Base-by-base conservation (phyloP, 2,329 filamentous ascomycete genomes). In the Aspergillus terreus region DNA sequence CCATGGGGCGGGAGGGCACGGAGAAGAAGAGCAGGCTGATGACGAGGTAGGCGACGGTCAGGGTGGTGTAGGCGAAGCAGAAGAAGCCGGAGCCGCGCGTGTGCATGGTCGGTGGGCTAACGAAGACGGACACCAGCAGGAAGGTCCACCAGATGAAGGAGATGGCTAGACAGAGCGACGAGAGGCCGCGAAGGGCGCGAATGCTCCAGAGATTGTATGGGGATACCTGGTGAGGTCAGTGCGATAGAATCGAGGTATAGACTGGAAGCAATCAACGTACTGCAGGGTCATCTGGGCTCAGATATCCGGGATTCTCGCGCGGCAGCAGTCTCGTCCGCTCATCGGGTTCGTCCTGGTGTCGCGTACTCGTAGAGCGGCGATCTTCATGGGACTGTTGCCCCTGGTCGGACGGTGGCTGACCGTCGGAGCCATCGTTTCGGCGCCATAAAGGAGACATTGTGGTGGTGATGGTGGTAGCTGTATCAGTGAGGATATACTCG, bases 121-220 rank as follows among this genome's bases (percentile, higher is more conserved):
- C 85, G 73, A 99, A 99, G 58, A 87, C 84, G 50, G 90, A 90
- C 14, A 96, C 84, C n/a, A 99, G 79, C 32, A 96, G 78, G 49
- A 96, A 71, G 9, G 90, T 80, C 92, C 94, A 97, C 92, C 92
- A 97, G n/a, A 90, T 63, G 63, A 95, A 90, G 50, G 85, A 88
- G 61, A 92, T 67, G 47, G 84, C 70, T 17, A 92, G 78, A 65
- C 96, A 88, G 35, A 90, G 62, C 50, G 95, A 78, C 4, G 90
- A 92, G 54, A 94, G 70, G 65, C 85, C 89, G 66, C 91, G 84
- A 49, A 94, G 78, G 44, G 88, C 82, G 15, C 94, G 86, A 46
- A 99, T 88, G 53, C 84, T 90, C 87, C 91, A 96, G 35, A 97
- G 82, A 63, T 99, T 99, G 75, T 96, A 96, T 0, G 94, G 94